These are phyloP conservation scores for Phlegmacium glaucopus DNA, from an alignment of 768 basidiomycete genomes.

Conservation along the genomic window DNA sequence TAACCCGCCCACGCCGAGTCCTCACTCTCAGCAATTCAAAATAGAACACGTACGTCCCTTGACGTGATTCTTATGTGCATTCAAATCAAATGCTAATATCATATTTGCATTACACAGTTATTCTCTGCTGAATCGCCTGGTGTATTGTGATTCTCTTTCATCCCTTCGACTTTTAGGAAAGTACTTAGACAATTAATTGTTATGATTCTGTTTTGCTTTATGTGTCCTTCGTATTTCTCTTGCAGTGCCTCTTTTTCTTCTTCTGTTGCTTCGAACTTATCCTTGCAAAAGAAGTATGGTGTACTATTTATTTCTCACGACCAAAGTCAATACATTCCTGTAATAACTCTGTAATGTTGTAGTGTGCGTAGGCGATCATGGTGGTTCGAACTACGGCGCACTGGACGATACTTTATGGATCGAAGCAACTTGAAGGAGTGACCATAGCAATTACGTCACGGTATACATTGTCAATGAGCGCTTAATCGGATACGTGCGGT, in stretches of 20 bases:
- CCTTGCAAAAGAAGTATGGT: conserved; percentile 11
- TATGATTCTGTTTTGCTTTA: conserved; percentile 2
- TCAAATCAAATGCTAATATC: neutral
- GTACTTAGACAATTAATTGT: neutral
- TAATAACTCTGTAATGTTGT: too few relatives aligned
- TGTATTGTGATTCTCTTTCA: conserved; percentile 22
- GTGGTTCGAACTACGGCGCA: too few relatives aligned
- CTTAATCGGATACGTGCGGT: too few relatives aligned
- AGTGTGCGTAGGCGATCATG: too few relatives aligned
- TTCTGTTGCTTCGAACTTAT: conserved; percentile 1
- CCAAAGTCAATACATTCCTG: too few relatives aligned
- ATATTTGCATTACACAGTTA: conserved; percentile 20
- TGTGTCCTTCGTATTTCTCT: conserved; percentile 25
- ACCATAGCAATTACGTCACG: too few relatives aligned
- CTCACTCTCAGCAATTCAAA: conserved; percentile 18
- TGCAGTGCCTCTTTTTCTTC: conserved; percentile 13
- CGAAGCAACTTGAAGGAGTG: too few relatives aligned
- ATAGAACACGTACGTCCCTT: conserved; percentile 25
- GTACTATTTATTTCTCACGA: neutral
- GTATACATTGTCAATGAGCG: too few relatives aligned
- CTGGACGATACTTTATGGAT: too few relatives aligned
- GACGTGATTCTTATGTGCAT: neutral
- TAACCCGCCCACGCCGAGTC: conserved; percentile 29
- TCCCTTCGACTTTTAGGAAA: neutral
- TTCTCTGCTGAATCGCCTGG: conserved; percentile 43